Evolutionary conservation across 2,329 filamentous ascomycete genomes (phyloP).

Genomic region (Uncinocarpus reesii): DNA sequence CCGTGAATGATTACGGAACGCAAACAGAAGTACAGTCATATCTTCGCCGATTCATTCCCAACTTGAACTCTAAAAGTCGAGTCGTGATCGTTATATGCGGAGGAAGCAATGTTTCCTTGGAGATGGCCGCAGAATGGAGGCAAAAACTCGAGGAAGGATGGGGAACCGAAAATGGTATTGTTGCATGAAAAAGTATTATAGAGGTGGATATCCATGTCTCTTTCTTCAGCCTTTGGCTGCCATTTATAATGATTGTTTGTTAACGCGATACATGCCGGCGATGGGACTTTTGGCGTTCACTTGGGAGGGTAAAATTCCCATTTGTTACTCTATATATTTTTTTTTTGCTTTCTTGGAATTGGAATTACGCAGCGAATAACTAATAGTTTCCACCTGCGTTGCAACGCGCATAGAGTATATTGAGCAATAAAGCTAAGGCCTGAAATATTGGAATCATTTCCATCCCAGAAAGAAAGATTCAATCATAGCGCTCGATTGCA

Average conservation of each 20-base stretch:
- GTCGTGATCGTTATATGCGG: constrained; percentile 82
- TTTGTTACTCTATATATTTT: neutral
- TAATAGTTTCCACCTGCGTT: too few species aligned
- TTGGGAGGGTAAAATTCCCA: neutral
- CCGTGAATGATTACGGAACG: constrained; percentile 2
- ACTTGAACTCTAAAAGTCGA: constrained; percentile 55
- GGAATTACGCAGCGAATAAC: too few species aligned
- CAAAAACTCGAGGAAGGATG: constrained; percentile 36
- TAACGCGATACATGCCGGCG: neutral
- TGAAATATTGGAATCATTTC: too few species aligned
- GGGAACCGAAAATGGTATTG: constrained; percentile 15
- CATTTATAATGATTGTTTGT: neutral
- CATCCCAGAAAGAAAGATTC: neutral
- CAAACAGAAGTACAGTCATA: constrained; percentile 7
- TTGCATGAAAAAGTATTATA: neutral
- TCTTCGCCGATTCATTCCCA: constrained; percentile 53
- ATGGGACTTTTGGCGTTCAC: constrained; percentile 1
- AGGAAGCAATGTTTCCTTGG: constrained; percentile 55
- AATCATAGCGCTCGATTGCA: constrained; percentile 6
- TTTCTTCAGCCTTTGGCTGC: neutral
- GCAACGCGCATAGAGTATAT: too few species aligned
- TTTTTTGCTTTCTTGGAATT: neutral
- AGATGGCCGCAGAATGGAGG: constrained; percentile 51
- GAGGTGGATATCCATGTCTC: neutral
- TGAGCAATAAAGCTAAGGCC: too few species aligned